Conservation (phyloP, 1,139 yeast species). For the Candida tunisiensis region DNA sequence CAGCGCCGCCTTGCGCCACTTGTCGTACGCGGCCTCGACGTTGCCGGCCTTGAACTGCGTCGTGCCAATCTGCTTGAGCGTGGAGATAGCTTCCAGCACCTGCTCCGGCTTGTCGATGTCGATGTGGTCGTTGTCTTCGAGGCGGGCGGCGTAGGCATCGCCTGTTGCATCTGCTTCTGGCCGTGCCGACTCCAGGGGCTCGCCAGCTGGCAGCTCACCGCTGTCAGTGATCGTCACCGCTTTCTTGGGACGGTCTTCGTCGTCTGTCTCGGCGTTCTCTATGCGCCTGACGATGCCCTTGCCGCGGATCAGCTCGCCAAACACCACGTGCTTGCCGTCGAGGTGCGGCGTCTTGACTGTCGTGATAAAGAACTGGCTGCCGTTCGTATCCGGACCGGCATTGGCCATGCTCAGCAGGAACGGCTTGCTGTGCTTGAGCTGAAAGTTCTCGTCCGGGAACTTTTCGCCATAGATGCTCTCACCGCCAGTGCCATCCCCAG, state of each 20-base stretch:
- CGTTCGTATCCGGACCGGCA: constrained; percentile 93
- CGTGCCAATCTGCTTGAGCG: constrained; percentile 71
- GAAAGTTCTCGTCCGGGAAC: constrained; percentile 81
- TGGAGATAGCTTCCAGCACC: constrained; percentile 47
- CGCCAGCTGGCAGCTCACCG: constrained; percentile 54
- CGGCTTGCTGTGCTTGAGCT: constrained; percentile 63
- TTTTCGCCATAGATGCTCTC: constrained; percentile 83
- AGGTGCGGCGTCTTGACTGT: constrained; percentile 84
- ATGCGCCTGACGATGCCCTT: constrained; percentile 63
- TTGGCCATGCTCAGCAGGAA: constrained; percentile 87
- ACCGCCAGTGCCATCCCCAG: constrained; percentile 90
- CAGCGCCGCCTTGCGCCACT: constrained; percentile 54
- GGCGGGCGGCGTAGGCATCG: constrained; percentile 61
- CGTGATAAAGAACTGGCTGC: constrained; percentile 91
- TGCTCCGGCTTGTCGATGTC: constrained; percentile 42
- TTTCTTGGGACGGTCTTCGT: constrained; percentile 56
- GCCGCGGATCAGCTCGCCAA: constrained; percentile 87
- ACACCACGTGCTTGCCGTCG: constrained; percentile 91
- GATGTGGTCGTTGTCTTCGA: constrained; percentile 57
- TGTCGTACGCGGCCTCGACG: constrained; percentile 36
- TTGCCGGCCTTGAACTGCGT: constrained; percentile 50
- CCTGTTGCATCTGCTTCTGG: constrained; percentile 72
- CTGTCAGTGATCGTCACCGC: constrained; percentile 56
- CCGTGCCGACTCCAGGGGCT: constrained; percentile 13
- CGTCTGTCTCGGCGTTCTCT: constrained; percentile 56